Evolutionary conservation across 768 basidiomycete genomes (phyloP), one percentile per base, ranked within the genome.

Genomic region (Phaeotremella skinneri): DNA sequence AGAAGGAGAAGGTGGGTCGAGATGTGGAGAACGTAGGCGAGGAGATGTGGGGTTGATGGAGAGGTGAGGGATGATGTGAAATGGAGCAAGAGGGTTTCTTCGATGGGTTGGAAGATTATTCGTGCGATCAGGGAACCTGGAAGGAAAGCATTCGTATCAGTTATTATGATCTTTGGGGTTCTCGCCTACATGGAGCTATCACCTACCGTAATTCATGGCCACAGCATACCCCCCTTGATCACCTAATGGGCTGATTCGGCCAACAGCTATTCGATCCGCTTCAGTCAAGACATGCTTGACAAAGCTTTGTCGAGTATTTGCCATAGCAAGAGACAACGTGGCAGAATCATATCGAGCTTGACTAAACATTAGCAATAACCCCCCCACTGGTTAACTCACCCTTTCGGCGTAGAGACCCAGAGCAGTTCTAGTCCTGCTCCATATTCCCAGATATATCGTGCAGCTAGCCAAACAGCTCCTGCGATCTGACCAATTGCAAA

Each of bases 271-370:
- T 69, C 96, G 91, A 76, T 99, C 96, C 2, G 90, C 91, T 71
- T 98, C 96, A 0, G 94, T 98, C 26, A 99, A 80, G 63, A 97
- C 83, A 75, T 98, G 96, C 75, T 99, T 99, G 62, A 97, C 81
- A 2, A 96, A 63, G 0, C 89, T 91, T 74, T 98, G 96, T 1
- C 81, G 81, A 21, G 91, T 91, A 85, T 98, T 89, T 0, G 87
- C 89, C 51, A 84, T 76, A 0, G 91, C 88, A 4, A 98, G 81
- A 21, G 79, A 78, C 13, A 90, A 75, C 16, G 84, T 73, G 27
- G 79, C 69, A 6, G 76, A 62, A 47, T 85, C 80, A 61, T 85
- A 83, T 29, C 56, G 42, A 13, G 43, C 13, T 20, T 45, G 43
- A 14, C 43, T 45, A 45, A 45, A 20, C 11, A 45, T 13, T 45